Evolutionary conservation across 2,329 filamentous ascomycete species (phyloP), one percentile per base, ranked within the genome.

Genomic region (Fusarium globosum): DNA sequence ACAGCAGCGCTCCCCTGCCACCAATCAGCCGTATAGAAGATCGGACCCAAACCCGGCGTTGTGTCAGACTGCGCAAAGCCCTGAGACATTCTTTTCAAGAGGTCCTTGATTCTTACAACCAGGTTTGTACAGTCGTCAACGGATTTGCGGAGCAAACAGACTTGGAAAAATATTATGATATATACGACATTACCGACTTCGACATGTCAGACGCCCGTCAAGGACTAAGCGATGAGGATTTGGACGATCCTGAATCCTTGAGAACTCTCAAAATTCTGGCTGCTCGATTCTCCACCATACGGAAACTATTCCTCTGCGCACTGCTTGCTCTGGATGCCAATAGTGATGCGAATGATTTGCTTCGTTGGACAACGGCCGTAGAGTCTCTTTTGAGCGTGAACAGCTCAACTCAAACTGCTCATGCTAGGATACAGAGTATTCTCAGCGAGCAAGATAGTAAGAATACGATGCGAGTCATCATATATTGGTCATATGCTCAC

Each of bases 21-120:
- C 96, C 96, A n/a, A 93, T 98, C 68, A 97, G 93, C 74, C 91
- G 96, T 51, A 87, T 99, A 38, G 96, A 99, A 80, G 94, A 97
- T 75, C 91, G 91, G 68, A 90, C 90, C 48, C 93, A 97, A 80
- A 89, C 87, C 13, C 89, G 94, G 76, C 92, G 94, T 78, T 99
- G 96, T 79, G 85, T 92, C 70, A 90, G 94, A 71, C 85, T 99
- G 42, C 93, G 96, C 69, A 92, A 91, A 71, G 90, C 89, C n/a
- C 86, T 98, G 12, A 91, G 90, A 59, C 88, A 88, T 52, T 91
- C 90, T 68, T 90, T 97, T 69, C 88, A 88, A 43, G 89, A 92
- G 20, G 88, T 93, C 59, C 90, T 97, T 45, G 88, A 91, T 48
- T 88, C 89, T 28, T 95, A 95, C 77, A 89, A 91, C 60, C 89